phyloP scores from a whole-genome alignment of 768 basidiomycete genomes.

The Suillus lakei region DNA sequence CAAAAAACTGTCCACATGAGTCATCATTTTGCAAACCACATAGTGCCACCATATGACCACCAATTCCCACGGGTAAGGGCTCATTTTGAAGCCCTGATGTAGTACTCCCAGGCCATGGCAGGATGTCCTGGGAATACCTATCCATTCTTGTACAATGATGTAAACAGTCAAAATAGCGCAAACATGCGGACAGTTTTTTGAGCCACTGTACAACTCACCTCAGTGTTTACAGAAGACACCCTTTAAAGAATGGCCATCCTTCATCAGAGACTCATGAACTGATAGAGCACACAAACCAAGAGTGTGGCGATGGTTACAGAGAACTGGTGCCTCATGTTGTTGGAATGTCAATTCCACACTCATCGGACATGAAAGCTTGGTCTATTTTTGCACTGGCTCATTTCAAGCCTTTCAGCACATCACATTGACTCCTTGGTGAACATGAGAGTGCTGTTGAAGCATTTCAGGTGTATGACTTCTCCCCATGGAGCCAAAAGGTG shows the following conservation, averaged over 20 bases:
- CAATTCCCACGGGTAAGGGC: too few species aligned
- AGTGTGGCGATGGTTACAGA: not conserved
- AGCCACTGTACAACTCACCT: not conserved
- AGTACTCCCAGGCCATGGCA: too few species aligned
- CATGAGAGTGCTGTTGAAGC: constrained; percentile 21
- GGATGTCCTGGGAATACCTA: too few species aligned
- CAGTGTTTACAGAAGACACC: not conserved
- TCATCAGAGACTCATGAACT: constrained; percentile 17
- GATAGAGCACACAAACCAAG: constrained; percentile 11
- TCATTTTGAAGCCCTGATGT: too few species aligned
- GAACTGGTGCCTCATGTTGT: constrained; percentile 17
- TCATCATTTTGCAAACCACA: too few species aligned
- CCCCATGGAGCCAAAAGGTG: constrained; percentile 9
- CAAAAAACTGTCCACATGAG: too few species aligned
- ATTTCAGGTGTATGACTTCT: constrained; percentile 10
- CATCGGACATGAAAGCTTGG: not conserved
- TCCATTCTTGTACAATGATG: too few species aligned
- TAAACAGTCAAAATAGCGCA: too few species aligned
- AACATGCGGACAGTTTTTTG: too few species aligned
- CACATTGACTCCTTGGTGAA: too few species aligned
- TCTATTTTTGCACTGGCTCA: constrained; percentile 1
- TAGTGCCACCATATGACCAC: too few species aligned
- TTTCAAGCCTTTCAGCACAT: not conserved
- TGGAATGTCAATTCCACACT: constrained; percentile 19
- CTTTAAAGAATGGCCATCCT: constrained; percentile 6